Evolutionary conservation across 352 stramenopile species (phyloP).

Genomic region (Pythium coloratum): DNA sequence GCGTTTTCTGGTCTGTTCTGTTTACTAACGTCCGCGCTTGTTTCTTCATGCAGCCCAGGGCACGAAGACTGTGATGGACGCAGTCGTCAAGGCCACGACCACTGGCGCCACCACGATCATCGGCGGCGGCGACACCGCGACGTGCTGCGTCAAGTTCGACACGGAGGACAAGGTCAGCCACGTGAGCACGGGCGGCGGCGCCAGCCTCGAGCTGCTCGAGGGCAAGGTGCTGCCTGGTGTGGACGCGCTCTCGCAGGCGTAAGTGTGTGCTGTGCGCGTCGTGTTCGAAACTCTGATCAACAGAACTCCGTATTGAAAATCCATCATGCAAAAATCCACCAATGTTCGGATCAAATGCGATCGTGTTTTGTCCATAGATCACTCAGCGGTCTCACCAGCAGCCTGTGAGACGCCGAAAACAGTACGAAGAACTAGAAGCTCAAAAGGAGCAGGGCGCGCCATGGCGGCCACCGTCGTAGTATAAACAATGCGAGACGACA

Average conservation of each 20-base stretch:
- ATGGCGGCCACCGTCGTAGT: neutral
- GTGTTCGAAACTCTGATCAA: slow-evolving; percentile 7
- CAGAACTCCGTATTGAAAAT: slow-evolving; percentile 6
- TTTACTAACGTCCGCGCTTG: slow-evolving; percentile 4
- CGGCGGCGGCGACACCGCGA: slow-evolving; percentile 97
- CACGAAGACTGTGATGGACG: slow-evolving; percentile 96
- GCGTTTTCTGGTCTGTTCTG: neutral
- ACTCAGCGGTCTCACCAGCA: neutral
- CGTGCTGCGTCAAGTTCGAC: slow-evolving; percentile 87
- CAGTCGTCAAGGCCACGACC: slow-evolving; percentile 94
- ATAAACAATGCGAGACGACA: neutral
- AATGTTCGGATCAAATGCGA: neutral
- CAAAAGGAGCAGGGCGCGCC: neutral
- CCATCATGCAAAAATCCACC: neutral
- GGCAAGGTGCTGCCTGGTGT: slow-evolving; percentile 99
- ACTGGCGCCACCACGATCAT: slow-evolving; percentile 97
- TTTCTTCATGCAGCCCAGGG: slow-evolving; percentile 51
- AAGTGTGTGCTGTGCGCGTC: slow-evolving; percentile 31
- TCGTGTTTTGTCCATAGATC: slow-evolving; percentile 8
- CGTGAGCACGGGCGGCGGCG: slow-evolving; percentile 93
- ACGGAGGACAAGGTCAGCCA: slow-evolving; percentile 91
- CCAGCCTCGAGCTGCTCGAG: slow-evolving; percentile 96
- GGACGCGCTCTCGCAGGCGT: slow-evolving; percentile 89
- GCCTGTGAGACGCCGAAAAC: slow-evolving; percentile 3
- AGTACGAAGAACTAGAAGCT: neutral